Conservation (phyloP, 768 basidiomycete genomes). For the Tubosaeta sp. region DNA sequence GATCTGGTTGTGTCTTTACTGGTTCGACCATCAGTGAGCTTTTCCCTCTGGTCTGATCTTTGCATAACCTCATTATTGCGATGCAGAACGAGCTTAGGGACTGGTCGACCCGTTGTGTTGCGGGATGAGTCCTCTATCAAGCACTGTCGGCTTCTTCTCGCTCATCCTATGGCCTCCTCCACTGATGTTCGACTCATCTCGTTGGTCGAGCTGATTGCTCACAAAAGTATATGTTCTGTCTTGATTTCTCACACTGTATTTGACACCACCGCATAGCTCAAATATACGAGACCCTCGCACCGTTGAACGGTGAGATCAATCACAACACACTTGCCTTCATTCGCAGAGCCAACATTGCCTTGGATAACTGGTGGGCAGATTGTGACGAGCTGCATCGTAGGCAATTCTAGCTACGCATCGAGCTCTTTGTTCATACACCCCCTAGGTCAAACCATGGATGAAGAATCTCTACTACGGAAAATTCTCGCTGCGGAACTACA, state of each 20-base stretch:
- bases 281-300: constrained; percentile 86
- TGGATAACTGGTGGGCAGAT: constrained; percentile 90
- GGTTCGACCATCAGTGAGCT: constrained; percentile 92
- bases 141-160: constrained; percentile 76
- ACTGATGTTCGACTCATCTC: constrained; percentile 89
- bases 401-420: not conserved
- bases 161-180: constrained; percentile 81
- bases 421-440: constrained; percentile 5
- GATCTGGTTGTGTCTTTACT: constrained; percentile 92
- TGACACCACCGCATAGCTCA: constrained; percentile 53
- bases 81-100: constrained; percentile 82
- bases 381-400: constrained; percentile 82
- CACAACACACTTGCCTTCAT: constrained; percentile 83
- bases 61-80: constrained; percentile 10
- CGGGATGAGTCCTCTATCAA: constrained; percentile 85
- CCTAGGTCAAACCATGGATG: constrained; percentile 74
- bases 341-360: constrained; percentile 76
- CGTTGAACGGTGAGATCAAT: constrained; percentile 82
- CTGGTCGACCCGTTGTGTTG: constrained; percentile 84
- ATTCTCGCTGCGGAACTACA: constrained; percentile 85
- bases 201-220: constrained; percentile 83
- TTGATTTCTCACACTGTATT: not conserved
- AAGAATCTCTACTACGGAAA: constrained; percentile 80
- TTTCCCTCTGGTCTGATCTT: not conserved
- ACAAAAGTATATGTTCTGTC: constrained; percentile 63